phyloP scores from a whole-genome alignment of 1,139 yeast genomes.

The Scheffersomyces lignicola region DNA sequence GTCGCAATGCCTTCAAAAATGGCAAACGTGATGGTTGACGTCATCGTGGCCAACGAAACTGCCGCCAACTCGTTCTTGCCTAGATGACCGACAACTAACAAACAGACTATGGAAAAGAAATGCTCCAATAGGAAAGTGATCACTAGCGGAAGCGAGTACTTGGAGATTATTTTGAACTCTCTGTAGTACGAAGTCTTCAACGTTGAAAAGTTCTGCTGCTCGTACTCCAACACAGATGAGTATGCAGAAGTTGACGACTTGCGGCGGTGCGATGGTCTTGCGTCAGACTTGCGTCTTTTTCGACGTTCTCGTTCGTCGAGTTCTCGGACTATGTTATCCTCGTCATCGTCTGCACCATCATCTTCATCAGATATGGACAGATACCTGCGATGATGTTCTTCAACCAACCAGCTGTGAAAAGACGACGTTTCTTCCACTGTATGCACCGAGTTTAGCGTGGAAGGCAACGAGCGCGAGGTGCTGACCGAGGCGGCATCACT shows the following conservation, averaged over 20 bases:
- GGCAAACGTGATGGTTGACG: conserved; percentile 81
- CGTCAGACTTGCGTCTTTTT: conserved; percentile 8
- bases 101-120: conserved; percentile 67
- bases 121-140: conserved; percentile 72
- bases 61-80: conserved; percentile 76
- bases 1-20: conserved; percentile 88
- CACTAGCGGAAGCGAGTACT: conserved; percentile 64
- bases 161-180: conserved; percentile 50
- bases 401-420: conserved; percentile 58
- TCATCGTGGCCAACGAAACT: conserved; percentile 85
- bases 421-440: conserved; percentile 56
- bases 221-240: conserved; percentile 5
- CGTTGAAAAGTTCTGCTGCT: conserved; percentile 29
- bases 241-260: conserved; percentile 8
- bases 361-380: conserved; percentile 36
- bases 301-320: conserved; percentile 16
- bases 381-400: conserved; percentile 65
- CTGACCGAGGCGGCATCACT: conserved; percentile 55
- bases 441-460: conserved; percentile 53
- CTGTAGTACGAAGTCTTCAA: conserved; percentile 44
- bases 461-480: conserved; percentile 63
- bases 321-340: conserved; percentile 15
- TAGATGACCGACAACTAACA: conserved; percentile 70
- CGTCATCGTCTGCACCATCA: conserved; percentile 19
- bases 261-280: not conserved